Conservation (phyloP, 345 rosid species). For the Boechera retrofracta region DNA sequence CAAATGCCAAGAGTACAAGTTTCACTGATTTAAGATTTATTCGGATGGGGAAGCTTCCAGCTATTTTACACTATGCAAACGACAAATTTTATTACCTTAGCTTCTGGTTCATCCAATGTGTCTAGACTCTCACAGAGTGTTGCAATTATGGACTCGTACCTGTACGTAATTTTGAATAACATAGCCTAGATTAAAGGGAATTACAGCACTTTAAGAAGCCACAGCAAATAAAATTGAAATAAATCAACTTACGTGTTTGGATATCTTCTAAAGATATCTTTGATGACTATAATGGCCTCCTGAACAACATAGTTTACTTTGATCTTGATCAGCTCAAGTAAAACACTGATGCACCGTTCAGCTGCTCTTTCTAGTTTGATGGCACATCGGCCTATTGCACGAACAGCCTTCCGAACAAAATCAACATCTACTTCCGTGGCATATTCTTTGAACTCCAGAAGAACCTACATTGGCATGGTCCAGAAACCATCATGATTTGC, state of each 20-base stretch:
- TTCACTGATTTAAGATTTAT: slow-evolving; percentile 46
- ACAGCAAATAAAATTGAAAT: slow-evolving; percentile 22
- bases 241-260: slow-evolving; percentile 76
- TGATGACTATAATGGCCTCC: slow-evolving; percentile 97
- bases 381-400: slow-evolving; percentile 97
- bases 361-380: slow-evolving; percentile 98
- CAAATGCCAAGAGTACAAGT: slow-evolving; percentile 21
- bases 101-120: slow-evolving; percentile 95
- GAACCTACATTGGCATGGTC: slow-evolving; percentile 59
- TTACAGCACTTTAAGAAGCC: slow-evolving; percentile 7
- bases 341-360: slow-evolving; percentile 82
- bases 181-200: slow-evolving; percentile 4
- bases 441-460: slow-evolving; percentile 95
- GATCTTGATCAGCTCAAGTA: slow-evolving; percentile 95
- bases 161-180: slow-evolving; percentile 73
- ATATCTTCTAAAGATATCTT: slow-evolving; percentile 97
- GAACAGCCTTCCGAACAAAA: slow-evolving; percentile 94
- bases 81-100: slow-evolving; percentile 65
- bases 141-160: slow-evolving; percentile 91
- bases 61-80: slow-evolving; percentile 6
- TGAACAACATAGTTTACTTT: slow-evolving; percentile 99
- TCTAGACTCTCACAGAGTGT: slow-evolving; percentile 95
- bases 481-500: slow-evolving; percentile 32
- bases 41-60: slow-evolving; percentile 49
- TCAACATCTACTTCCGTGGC: slow-evolving; percentile 99